Evolutionary conservation across 352 stramenopile genomes (phyloP), one percentile per base, ranked within the genome.

Genomic region (Thraustochytrium striatum): DNA sequence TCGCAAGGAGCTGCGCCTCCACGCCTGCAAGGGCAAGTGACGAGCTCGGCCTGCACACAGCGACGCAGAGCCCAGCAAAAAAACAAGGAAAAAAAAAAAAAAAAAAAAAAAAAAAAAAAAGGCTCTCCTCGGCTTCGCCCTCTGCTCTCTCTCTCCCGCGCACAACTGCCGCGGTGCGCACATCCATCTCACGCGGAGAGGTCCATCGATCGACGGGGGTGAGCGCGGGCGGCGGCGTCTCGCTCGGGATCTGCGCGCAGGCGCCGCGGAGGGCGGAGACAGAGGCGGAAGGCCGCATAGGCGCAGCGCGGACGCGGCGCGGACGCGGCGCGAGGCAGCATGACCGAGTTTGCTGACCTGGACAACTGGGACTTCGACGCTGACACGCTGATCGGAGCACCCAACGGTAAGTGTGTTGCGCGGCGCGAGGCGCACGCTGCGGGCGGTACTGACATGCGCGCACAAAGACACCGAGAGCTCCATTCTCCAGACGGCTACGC

Each of bases 291-390:
- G 39, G 39, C 5, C 5, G 39, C 5, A 5, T 47, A 13, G 5
- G 39, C 39, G 39, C 39, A 13, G 5, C 13, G 39, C 39, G 5
- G 5, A 5, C 39, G 39, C 39, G 39, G 5, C 13, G 5, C 5
- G 5, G 5, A 13, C 5, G 5, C 5, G 5, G 39, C 39, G 5
- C 39, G 39, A 5, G 5, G 53, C 59, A 70, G 0, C 59, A 70
- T 70, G 59, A 38, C 35, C 59, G 59, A 70, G 2, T 38, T 70
- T 7, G 59, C 50, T 28, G 59, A 70, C 33, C 41, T 70, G 36
- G 35, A 25, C 3, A 19, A 19, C 0, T 33, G 53, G 30, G 59
- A 70, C 16, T 38, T 70, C 33, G 59, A 70, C 25, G 13, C 3
- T n/a, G 59, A 70, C 39, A 70, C 11, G 35, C 41, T 70, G 13